Evolutionary conservation across 2,329 filamentous ascomycete species (phyloP), one percentile per base, ranked within the genome.

Genomic region (Apiospora sp.): DNA sequence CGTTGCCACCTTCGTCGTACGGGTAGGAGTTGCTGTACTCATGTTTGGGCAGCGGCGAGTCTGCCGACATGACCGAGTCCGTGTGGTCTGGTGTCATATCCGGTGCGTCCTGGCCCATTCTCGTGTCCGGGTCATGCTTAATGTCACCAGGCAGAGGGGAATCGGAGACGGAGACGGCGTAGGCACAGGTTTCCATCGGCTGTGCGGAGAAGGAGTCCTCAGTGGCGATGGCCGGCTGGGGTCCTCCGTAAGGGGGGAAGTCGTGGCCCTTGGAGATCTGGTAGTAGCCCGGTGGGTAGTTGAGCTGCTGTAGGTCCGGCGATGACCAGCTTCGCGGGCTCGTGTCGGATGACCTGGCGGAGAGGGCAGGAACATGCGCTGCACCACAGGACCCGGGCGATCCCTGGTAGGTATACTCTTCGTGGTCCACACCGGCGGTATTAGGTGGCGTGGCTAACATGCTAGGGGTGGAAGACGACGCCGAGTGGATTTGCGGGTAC

Each of bases 361-460:
- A 72, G 41, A 67, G 73, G 14, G 74, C 30, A 10, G 54, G 37
- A 48, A 72, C 41, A 34, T 75, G 69, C n/a, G 49, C 37, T 73
- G 72, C 24, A n/a, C 69, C 73, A 64, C 70, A 70, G 30, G 71
- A 69, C 6, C 76, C 77, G 4, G 82, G 80, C 13, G 82, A 82
- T 43, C 77, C 79, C 69, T 80, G 78, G 75, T 81, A 82, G 61
- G 80, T 80, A 71, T 81, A 81, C 72, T 79, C 79, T 27, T 85
- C 83, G 68, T 81, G 78, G 34, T 84, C 84, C 46, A 84, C 48
- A 19, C 41, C 81, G 16, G 79, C 78, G 12, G 79, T 78, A 12
- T 75, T 74, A 14, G 82, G 83, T 43, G 84, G 83, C 37, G 82
- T 85, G 48, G 80, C 79, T 79, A 82, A 83, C 68, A 75, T 71